These are phyloP conservation scores for Massospora cicadina DNA, from an alignment of 371 early-diverging fungal genomes.

Conservation along the genomic window DNA sequence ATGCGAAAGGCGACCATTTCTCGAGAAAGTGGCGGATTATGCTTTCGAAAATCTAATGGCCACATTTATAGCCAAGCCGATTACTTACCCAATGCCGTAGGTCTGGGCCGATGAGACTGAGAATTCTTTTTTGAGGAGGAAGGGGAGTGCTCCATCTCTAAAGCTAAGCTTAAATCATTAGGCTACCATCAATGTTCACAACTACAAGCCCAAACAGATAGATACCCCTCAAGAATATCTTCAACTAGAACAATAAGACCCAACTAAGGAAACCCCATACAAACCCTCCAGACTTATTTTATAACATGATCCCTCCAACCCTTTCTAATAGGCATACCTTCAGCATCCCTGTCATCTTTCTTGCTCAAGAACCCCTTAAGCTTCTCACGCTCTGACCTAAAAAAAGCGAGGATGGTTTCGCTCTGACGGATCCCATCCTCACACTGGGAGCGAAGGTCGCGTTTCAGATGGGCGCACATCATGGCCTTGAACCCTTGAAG, in stretches of 20 bases:
- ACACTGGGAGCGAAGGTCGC: conserved; percentile 2
- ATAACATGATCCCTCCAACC: no score
- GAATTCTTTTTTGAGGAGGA: background rate
- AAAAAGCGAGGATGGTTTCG: conserved; percentile 5
- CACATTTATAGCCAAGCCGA: background rate
- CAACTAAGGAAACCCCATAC: no score
- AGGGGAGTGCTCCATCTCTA: background rate
- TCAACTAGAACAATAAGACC: no score
- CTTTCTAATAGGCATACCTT: no score
- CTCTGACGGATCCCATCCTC: conserved; percentile 7
- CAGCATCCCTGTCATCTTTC: background rate
- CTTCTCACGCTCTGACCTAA: conserved; percentile 8
- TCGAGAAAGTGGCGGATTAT: conserved; percentile 8
- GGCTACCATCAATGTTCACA: no score
- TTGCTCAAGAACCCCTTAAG: background rate
- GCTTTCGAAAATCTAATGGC: conserved; percentile 6
- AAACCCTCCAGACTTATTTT: no score
- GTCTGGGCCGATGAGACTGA: background rate
- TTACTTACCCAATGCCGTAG: background rate
- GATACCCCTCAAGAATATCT: no score
- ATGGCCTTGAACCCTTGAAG: conserved; percentile 5
- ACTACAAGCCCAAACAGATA: no score
- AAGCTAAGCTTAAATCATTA: no score
- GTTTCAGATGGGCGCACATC: conserved; percentile 2
- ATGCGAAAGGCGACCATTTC: background rate